phyloP scores from a whole-genome alignment of 495 filamentous ascomycete genomes.

The Xylaria palmicola region DNA sequence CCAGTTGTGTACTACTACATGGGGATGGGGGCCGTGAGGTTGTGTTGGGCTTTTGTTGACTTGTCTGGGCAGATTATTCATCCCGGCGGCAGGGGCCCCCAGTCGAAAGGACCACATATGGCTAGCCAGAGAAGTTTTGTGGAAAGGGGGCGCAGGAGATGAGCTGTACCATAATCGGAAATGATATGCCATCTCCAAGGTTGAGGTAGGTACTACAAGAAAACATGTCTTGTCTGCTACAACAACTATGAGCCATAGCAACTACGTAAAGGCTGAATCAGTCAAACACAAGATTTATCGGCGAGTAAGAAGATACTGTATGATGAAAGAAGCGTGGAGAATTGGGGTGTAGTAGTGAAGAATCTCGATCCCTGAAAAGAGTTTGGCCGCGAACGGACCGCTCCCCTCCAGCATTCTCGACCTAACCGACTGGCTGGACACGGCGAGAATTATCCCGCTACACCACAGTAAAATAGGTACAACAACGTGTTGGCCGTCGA shows the following conservation, averaged over 20 bases:
- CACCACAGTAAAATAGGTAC: neutral
- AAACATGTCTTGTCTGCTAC: too few relatives aligned
- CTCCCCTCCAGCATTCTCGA: neutral
- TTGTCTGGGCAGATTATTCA: slow-evolving; percentile 4
- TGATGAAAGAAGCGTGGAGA: too few relatives aligned
- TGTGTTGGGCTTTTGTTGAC: slow-evolving; percentile 9
- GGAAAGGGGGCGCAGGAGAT: slow-evolving; percentile 13
- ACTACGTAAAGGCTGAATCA: too few relatives aligned
- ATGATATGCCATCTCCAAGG: neutral
- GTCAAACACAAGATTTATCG: too few relatives aligned
- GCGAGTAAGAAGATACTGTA: too few relatives aligned
- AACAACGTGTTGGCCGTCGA: neutral
- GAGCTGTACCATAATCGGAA: slow-evolving; percentile 5
- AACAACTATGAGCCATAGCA: too few relatives aligned
- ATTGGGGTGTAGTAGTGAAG: too few relatives aligned
- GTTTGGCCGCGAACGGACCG: neutral
- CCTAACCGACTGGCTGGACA: neutral
- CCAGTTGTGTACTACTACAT: neutral
- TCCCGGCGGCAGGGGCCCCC: slow-evolving; percentile 1
- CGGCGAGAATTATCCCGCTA: neutral
- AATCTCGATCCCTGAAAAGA: neutral
- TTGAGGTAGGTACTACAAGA: too few relatives aligned
- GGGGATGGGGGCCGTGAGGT: neutral
- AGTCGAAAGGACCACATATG: neutral
- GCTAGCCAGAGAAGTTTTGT: neutral